Conservation (phyloP, 352 stramenopile species). For the Hyaloperonospora arabidopsidis region DNA sequence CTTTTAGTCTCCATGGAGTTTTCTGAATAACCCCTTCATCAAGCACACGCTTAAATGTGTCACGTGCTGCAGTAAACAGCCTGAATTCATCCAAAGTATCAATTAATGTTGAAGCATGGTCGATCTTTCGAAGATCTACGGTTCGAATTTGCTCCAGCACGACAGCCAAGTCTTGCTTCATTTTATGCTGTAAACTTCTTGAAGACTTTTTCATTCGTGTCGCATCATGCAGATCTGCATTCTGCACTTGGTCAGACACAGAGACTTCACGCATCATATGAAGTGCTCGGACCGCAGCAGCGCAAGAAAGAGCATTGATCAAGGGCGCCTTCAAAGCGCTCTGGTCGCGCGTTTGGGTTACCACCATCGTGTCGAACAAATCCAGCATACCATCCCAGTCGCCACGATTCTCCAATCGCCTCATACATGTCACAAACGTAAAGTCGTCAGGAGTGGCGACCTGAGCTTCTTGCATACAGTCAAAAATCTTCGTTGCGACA, state of each 20-base stretch:
- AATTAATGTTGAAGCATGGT: conserved; percentile 47
- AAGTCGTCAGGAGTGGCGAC: conserved; percentile 48
- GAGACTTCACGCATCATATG: conserved; percentile 25
- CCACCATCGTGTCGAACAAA: conserved; percentile 54
- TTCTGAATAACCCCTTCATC: conserved; percentile 35
- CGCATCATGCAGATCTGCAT: conserved; percentile 1
- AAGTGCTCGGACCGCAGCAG: conserved; percentile 39
- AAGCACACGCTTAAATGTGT: conserved; percentile 45
- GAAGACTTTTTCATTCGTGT: not conserved
- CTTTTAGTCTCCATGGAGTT: conserved; percentile 42
- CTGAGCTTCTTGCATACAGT: conserved; percentile 33
- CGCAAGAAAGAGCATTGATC: conserved; percentile 47
- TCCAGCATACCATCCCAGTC: conserved; percentile 41
- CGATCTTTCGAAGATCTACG: conserved; percentile 36
- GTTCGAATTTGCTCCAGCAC: conserved; percentile 38
- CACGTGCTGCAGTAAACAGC: conserved; percentile 38
- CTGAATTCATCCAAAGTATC: conserved; percentile 48
- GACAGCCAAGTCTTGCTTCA: conserved; percentile 40
- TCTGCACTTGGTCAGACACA: conserved; percentile 6
- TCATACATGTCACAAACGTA: conserved; percentile 53
- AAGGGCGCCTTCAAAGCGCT: conserved; percentile 15
- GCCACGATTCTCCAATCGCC: conserved; percentile 39
- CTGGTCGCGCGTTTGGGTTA: conserved; percentile 21
- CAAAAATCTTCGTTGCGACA: conserved; percentile 34
- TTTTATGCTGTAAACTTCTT: conserved; percentile 9